phyloP scores from a whole-genome alignment of 306 rosid genomes.

The Cicer pinnatifidum region DNA sequence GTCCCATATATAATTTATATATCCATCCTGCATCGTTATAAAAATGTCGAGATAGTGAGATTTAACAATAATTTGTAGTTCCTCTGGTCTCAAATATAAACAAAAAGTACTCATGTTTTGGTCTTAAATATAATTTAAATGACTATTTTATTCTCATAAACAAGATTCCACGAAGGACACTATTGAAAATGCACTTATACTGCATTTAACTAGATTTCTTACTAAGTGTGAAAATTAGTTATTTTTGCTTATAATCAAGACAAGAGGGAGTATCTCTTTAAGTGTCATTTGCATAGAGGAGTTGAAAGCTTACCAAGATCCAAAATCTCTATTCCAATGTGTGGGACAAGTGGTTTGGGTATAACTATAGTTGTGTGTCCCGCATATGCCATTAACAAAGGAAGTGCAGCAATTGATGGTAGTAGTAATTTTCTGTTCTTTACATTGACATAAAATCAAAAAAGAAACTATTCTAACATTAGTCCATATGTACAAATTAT shows the following conservation, averaged over 20 bases:
- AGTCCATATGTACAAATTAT: slow-evolving; percentile 34
- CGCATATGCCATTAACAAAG: slow-evolving; percentile 98
- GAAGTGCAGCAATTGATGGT: slow-evolving; percentile 94
- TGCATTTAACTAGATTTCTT: too few relatives aligned
- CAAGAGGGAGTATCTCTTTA: slow-evolving; percentile 19
- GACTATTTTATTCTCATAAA: too few relatives aligned
- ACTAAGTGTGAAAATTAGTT: too few relatives aligned
- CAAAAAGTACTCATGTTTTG: too few relatives aligned
- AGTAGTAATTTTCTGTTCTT: slow-evolving; percentile 84
- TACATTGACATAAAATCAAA: slow-evolving; percentile 44
- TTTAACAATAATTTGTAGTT: neutral
- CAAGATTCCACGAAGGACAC: too few relatives aligned
- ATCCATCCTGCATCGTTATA: slow-evolving; percentile 71
- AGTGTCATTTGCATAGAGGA: slow-evolving; percentile 38
- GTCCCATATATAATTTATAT: slow-evolving; percentile 92
- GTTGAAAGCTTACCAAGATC: slow-evolving; percentile 75
- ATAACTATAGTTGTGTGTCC: slow-evolving; percentile 95
- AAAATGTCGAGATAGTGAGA: slow-evolving; percentile 11
- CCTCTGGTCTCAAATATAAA: too few relatives aligned
- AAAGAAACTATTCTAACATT: slow-evolving; percentile 36
- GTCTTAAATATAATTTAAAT: too few relatives aligned
- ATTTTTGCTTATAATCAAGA: too few relatives aligned
- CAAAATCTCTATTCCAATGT: slow-evolving; percentile 71
- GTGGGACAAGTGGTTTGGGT: slow-evolving; percentile 89
- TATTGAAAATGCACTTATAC: too few relatives aligned